Percentiles rank a stretch among this genome's conserved stretches.
These are phyloP conservation scores for Epichloe scottii DNA, from an alignment of 2,329 filamentous ascomycete genomes.

Conservation along the genomic window DNA sequence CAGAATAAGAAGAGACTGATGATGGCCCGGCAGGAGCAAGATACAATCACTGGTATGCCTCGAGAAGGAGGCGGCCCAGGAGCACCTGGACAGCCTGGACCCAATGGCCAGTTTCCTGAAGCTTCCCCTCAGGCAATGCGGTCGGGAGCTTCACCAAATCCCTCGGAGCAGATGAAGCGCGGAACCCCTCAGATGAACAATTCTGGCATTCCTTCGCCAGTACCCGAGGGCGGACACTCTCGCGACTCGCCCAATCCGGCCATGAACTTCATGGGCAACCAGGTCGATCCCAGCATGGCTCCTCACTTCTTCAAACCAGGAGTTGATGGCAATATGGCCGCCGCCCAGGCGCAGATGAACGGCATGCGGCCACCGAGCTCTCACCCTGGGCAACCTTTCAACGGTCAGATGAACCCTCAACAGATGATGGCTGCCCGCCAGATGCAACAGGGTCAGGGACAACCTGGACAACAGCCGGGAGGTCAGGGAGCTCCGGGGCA, in stretches of 20 bases:
- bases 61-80: constrained; percentile 36
- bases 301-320: constrained; percentile 44
- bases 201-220: constrained; percentile 55
- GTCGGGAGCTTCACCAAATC: constrained; percentile 62
- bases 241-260: constrained; percentile 50
- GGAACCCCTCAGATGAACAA: constrained; percentile 62
- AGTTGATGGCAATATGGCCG: constrained; percentile 43
- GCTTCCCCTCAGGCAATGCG: constrained; percentile 58
- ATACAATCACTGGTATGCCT: constrained; percentile 39
- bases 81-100: constrained; percentile 41
- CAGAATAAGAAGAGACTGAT: constrained; percentile 78
- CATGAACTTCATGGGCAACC: constrained; percentile 50
- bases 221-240: constrained; percentile 56
- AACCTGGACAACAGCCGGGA: constrained; percentile 17
- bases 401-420: constrained; percentile 45
- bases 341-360: constrained; percentile 41
- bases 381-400: constrained; percentile 47
- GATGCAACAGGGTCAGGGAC: constrained; percentile 24
- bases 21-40: constrained; percentile 73
- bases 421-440: constrained; percentile 44
- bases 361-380: constrained; percentile 59
- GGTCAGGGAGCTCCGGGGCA: constrained; percentile 21
- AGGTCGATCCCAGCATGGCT: constrained; percentile 49
- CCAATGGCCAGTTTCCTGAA: constrained; percentile 55
- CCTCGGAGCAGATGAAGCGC: constrained; percentile 67